Base-by-base conservation (phyloP, 2,329 filamentous ascomycete genomes). In the Westerdykella aurantiaca region DNA sequence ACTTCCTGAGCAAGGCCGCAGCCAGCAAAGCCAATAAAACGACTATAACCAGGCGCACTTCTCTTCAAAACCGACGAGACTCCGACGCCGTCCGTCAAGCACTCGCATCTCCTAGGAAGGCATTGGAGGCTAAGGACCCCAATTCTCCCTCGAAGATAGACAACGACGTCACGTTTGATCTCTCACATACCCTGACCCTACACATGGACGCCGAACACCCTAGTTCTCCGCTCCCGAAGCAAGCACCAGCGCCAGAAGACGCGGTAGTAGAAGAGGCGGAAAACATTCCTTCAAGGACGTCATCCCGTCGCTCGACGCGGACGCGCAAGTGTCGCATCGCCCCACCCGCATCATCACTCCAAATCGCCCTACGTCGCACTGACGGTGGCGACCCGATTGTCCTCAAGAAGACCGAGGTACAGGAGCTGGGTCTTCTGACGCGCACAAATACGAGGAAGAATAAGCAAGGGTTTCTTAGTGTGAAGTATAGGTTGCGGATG, bases 391-490 rank as follows among this genome's bases (percentile, higher is more conserved):
- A 71, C 44, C 68, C 67, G 4, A 65, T 76, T 6, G 57, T 70
- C 9, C 61, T 75, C 25, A 74, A 72, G 57, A 70, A 69, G 49
- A 69, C 69, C 5, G 72, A 76, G 45, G 72, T 73, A 13, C 73
- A 76, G 46, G 69, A 73, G 44, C 56, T 76, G 7, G 66, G 72
- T 10, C 55, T 68, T 10, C 42, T 69, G 13, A 77, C 74, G 1
- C 65, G 69, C 29, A 61, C 58, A 39, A 77, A 77, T 51, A 77
- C 74, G 7, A 64, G 69, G 34, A 72, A 71, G 55, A 77, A 77
- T 56, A 77, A 76, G 46, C 69, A 69, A 37, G 69, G 68, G 18
- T 64, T 69, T 13, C 50, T 75, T 18, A 56, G 69, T 41, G 73
- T 73, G 37, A 60, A 55, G n/a, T 50, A 70, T 7, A 64, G 70